phyloP scores from a whole-genome alignment of 2,329 filamentous ascomycete species.

The Calonectria pseudoreteaudii region DNA sequence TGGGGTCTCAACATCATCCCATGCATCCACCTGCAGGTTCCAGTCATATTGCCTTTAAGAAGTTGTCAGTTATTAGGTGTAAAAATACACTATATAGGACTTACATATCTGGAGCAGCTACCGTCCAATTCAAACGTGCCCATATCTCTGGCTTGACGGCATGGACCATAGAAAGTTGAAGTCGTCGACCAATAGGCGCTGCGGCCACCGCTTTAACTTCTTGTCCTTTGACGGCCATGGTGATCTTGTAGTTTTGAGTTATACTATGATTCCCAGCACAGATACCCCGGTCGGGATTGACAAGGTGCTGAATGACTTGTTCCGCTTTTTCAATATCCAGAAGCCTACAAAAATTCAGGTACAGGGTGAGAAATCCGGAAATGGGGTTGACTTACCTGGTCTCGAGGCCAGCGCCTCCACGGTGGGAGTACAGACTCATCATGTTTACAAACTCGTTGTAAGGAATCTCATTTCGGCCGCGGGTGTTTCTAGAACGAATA shows the following conservation, averaged over 20 bases:
- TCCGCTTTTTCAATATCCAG: conserved; percentile 25
- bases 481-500: conserved; percentile 42
- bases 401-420: conserved; percentile 45
- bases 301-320: conserved; percentile 30
- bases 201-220: conserved; percentile 38
- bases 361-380: background rate
- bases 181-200: conserved; percentile 13
- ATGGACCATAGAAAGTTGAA: conserved; percentile 39
- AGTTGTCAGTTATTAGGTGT: conserved; percentile 20
- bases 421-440: conserved; percentile 42
- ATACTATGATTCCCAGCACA: conserved; percentile 28
- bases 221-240: conserved; percentile 29
- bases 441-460: conserved; percentile 41
- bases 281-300: conserved; percentile 24
- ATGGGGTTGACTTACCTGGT: conserved; percentile 39
- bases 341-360: conserved; percentile 31
- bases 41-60: conserved; percentile 48
- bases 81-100: background rate
- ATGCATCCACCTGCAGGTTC: conserved; percentile 47
- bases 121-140: conserved; percentile 46
- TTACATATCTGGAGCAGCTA: conserved; percentile 52
- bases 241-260: conserved; percentile 34
- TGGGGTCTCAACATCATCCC: conserved; percentile 34
- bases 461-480: conserved; percentile 34
- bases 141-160: conserved; percentile 36